Evolutionary conservation across 345 rosid genomes (phyloP), one percentile per base, ranked within the genome.

Genomic region (Cardiospermum halicacabum): DNA sequence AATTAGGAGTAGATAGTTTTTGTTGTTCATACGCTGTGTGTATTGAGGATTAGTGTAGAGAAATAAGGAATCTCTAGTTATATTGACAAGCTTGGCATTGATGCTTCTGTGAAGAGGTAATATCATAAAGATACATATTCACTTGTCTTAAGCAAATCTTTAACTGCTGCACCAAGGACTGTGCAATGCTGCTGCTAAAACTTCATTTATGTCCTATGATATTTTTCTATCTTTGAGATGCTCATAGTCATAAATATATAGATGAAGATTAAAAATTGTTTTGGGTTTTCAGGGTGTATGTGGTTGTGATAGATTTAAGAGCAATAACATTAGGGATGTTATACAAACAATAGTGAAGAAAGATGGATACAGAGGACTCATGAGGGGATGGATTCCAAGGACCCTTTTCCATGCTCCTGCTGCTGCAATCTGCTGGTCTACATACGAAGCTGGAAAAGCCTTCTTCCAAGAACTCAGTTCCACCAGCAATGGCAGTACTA

Each of bases 341-440:
- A 37, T 91, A 15, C 69, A 56, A 18, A 76, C 84, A 30, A 89
- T 95, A 58, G 74, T 95, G 37, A 70, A 73, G 66, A 91, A 91
- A 77, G 96, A 95, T 1, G 96, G 97, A 11, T 91, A 91, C 74
- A 81, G 70, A 71, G 97, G 97, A 65, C 88, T 91, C 18, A 67
- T 87, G 15, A 87, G 97, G 69, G 99, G 99, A 22, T 95, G 99
- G 99, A 72, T 79, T 47, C 99, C 98, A 0, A 81, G 99, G 84
- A 95, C 89, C 94, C 87, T 95, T 30, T 95, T 95, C 84, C 99
- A 95, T 67, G 96, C 97, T 42, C 99, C 98, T n/a, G 99, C 99
- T 64, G 97, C 99, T 31, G 96, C 99, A 3, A 95, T 91, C 67
- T 89, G 96, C 70, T 95, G 99, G 99, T 87, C 98, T 12, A 85